Percentiles rank a stretch among this genome's conserved stretches.
Conservation (phyloP, 2,329 filamentous ascomycete species). For the Sporothrix pallida region DNA sequence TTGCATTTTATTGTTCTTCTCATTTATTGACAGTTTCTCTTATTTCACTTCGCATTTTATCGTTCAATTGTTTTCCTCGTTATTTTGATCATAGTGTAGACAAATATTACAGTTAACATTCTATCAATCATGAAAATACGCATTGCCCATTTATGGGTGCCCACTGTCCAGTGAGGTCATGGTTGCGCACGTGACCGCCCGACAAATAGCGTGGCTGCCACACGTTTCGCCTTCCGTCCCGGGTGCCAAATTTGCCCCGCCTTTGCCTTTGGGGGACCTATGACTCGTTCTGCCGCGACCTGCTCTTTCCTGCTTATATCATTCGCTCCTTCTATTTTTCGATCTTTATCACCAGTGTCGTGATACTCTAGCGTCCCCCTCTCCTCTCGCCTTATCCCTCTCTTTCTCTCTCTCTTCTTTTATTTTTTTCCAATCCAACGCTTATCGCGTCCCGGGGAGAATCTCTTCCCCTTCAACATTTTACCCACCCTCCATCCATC, state of each 20-base stretch:
- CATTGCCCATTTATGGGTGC: neutral
- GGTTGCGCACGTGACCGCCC: conserved; percentile 6
- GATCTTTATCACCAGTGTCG: conserved; percentile 7
- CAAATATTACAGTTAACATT: neutral
- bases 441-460: neutral
- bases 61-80: neutral
- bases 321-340: conserved; percentile 24
- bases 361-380: conserved; percentile 21
- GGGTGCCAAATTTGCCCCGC: conserved; percentile 14
- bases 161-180: conserved; percentile 7
- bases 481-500: neutral
- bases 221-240: conserved; percentile 24
- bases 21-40: neutral
- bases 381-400: neutral
- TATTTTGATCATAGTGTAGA: conserved; percentile 12
- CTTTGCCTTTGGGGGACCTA: neutral
- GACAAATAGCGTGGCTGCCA: conserved; percentile 6
- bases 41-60: neutral
- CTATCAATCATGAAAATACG: neutral
- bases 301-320: conserved; percentile 8
- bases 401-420: neutral
- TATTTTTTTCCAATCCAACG: conserved; percentile 7
- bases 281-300: conserved; percentile 11
- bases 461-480: neutral
- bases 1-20: neutral